Evolutionary conservation across 257 asterid genomes (phyloP), one percentile per base, ranked within the genome.

Genomic region (Petrea volubilis): DNA sequence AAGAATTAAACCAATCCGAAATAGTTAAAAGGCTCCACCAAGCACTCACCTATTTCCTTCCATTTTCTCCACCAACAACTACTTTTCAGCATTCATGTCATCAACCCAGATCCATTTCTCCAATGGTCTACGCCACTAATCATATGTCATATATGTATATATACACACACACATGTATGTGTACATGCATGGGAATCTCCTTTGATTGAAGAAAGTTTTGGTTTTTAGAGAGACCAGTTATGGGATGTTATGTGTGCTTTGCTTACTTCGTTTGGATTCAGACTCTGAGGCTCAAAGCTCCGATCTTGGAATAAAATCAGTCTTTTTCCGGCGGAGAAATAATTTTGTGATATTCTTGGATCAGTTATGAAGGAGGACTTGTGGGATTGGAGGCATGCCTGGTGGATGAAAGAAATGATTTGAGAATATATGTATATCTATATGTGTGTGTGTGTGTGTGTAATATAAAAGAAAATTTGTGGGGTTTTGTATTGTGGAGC

Each of bases 1-100:
- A 53, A 46, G 53, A 24, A 69, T 8, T 40, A 47, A 72, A 72
- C 67, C 74, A 77, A 66, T 47, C 72, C 74, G 7, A 31, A 68
- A 76, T 34, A 68, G 77, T 77, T 38, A 34, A 38, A 65, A 44
- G 81, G 79, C 68, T 80, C 81, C 84, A 76, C 79, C 74, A 73
- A 56, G 38, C 72, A 51, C 74, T 58, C 74, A 43, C 71, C 60
- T 25, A 58, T 65, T 53, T 73, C 57, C 75, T 76, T 59, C 84
- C 68, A 59, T 71, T 77, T 68, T 66, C 83, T 80, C 72, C 70
- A 71, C 84, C 87, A 82, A 74, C 82, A 71, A 58, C 80, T 64
- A 60, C 74, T 78, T 80, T 77, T 69, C 72, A 31, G 50, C 50
- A 71, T 68, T 53, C 75, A 53, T 58, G 73, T 73, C 78, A 74